Conservation (phyloP, 345 rosid genomes). For the Durio zibethinus region DNA sequence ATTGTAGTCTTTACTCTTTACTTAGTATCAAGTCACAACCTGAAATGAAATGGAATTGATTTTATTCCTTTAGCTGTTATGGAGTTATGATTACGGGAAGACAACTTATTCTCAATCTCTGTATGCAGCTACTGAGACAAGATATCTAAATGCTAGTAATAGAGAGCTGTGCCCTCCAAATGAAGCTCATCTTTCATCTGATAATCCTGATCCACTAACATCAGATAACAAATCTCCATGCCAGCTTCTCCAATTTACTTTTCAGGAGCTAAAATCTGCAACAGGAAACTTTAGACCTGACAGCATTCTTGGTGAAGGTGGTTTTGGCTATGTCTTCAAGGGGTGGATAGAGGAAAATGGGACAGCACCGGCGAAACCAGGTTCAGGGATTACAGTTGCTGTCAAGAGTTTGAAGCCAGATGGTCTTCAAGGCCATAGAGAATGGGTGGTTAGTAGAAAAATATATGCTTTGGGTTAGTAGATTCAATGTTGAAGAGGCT, state of each 20-base stretch:
- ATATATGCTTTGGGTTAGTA: slow-evolving; percentile 46
- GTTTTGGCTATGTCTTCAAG: slow-evolving; percentile 77
- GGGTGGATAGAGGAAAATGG: slow-evolving; percentile 89
- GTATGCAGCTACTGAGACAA: slow-evolving; percentile 57
- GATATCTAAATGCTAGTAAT: slow-evolving; percentile 77
- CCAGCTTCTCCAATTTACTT: slow-evolving; percentile 60
- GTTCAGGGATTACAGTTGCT: slow-evolving; percentile 78
- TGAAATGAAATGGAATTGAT: not conserved
- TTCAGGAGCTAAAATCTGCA: slow-evolving; percentile 74
- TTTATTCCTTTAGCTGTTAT: not conserved
- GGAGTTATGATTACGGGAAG: slow-evolving; percentile 2
- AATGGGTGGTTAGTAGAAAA: slow-evolving; percentile 74
- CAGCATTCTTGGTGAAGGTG: slow-evolving; percentile 88
- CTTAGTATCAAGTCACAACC: not conserved
- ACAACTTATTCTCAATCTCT: slow-evolving; percentile 2
- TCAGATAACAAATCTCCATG: slow-evolving; percentile 36
- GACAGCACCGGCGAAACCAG: slow-evolving; percentile 77
- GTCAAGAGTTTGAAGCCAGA: slow-evolving; percentile 85
- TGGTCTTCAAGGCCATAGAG: slow-evolving; percentile 89
- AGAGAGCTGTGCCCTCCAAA: slow-evolving; percentile 54
- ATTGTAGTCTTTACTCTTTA: not conserved
- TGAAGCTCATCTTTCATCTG: slow-evolving; percentile 51
- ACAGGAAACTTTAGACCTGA: slow-evolving; percentile 82
- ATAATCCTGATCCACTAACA: slow-evolving; percentile 36
- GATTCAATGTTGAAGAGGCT: slow-evolving; percentile 21